Percentiles rank a stretch among this genome's conserved stretches.
Evolutionary conservation across 2,329 filamentous ascomycete genomes (phyloP).

Genomic region (Pseudocercospora fuligena): DNA sequence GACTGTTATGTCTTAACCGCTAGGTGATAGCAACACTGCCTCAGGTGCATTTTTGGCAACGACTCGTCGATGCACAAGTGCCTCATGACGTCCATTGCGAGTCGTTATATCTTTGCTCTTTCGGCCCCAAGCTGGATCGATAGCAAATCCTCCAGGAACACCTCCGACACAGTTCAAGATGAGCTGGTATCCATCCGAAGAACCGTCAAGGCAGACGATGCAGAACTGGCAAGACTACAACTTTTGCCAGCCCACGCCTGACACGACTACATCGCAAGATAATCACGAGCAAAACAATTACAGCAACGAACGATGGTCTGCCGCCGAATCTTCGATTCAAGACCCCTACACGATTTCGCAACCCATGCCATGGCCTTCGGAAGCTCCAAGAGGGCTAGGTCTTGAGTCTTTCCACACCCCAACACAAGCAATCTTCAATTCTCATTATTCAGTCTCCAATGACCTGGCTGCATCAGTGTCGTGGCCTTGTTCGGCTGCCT

Average conservation of each 20-base stretch:
- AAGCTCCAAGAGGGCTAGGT: constrained; percentile 13
- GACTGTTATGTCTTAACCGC: constrained; percentile 23
- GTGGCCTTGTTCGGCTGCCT: not conserved
- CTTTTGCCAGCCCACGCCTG: constrained; percentile 12
- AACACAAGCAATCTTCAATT: constrained; percentile 25
- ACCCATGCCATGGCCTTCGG: constrained; percentile 24
- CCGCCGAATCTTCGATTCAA: constrained; percentile 18
- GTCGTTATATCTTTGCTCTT: constrained; percentile 21
- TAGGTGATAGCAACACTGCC: constrained; percentile 27
- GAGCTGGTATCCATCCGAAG: constrained; percentile 27
- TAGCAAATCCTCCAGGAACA: constrained; percentile 15
- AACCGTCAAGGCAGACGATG: constrained; percentile 20
- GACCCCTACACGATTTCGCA: constrained; percentile 23
- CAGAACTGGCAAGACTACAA: constrained; percentile 21
- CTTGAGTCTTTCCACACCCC: constrained; percentile 25
- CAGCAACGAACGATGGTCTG: constrained; percentile 3
- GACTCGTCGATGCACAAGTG: constrained; percentile 18
- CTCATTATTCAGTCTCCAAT: constrained; percentile 6
- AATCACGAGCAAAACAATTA: constrained; percentile 9
- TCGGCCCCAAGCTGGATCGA: constrained; percentile 13
- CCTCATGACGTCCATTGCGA: constrained; percentile 23
- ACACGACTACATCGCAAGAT: not conserved
- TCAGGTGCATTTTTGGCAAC: constrained; percentile 24
- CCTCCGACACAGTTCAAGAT: constrained; percentile 21
- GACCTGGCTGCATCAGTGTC: not conserved